Percentiles rank a stretch among this genome's conserved stretches.
Conservation (phyloP, 2,329 filamentous ascomycete genomes). For the Penicillium sp. region DNA sequence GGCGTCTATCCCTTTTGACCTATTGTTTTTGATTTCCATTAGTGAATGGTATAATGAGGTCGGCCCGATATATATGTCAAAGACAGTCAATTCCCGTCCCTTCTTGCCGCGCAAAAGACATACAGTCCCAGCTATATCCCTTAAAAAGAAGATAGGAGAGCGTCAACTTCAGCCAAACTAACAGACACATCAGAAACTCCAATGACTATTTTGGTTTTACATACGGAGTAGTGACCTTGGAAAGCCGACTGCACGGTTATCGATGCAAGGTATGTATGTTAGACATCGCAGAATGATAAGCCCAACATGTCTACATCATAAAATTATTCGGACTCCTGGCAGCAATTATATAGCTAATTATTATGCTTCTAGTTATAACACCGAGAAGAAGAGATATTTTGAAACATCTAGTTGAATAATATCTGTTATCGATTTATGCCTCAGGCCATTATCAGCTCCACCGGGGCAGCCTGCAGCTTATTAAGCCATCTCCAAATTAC, state of each 20-base stretch:
- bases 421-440: constrained; percentile 1
- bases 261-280: neutral
- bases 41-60: too few species aligned
- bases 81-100: neutral
- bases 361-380: neutral
- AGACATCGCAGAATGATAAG: neutral
- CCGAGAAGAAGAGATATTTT: too few species aligned
- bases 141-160: neutral
- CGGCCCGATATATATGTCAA: neutral
- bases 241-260: neutral
- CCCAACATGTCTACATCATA: neutral
- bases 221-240: neutral
- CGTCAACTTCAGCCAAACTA: neutral
- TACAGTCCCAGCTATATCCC: too few species aligned
- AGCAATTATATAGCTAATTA: neutral
- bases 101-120: neutral
- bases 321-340: neutral
- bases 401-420: neutral
- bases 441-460: constrained; percentile 9
- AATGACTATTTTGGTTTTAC: neutral
- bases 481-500: constrained; percentile 22
- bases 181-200: neutral
- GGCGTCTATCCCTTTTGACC: too few species aligned
- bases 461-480: constrained; percentile 1
- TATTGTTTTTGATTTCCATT: neutral